These are phyloP conservation scores for Paramyrothecium roridum DNA, from an alignment of 2,329 filamentous ascomycete genomes.

Conservation along the genomic window DNA sequence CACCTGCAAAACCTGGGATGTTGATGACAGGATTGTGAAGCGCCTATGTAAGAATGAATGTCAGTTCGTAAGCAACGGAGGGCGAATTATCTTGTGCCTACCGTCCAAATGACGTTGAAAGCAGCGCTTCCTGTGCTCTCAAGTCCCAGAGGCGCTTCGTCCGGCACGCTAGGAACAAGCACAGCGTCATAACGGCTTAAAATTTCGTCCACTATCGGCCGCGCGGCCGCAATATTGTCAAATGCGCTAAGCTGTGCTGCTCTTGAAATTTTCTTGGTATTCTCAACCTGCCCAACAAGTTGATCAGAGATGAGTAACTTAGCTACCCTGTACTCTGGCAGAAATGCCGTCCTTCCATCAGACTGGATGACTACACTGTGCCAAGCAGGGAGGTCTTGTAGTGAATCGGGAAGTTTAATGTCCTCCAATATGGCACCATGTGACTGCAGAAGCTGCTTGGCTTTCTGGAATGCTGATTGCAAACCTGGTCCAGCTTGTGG, in stretches of 20 bases:
- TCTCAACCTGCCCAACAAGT: neutral
- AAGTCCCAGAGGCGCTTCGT: slow-evolving; percentile 52
- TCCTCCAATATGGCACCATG: slow-evolving; percentile 56
- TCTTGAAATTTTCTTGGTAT: neutral
- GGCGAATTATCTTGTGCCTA: slow-evolving; percentile 19
- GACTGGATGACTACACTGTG: neutral
- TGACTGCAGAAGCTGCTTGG: slow-evolving; percentile 32
- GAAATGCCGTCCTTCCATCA: slow-evolving; percentile 1
- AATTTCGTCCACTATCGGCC: slow-evolving; percentile 50
- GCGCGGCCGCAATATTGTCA: slow-evolving; percentile 44
- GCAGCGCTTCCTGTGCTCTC: slow-evolving; percentile 48
- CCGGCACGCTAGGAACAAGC: slow-evolving; percentile 52
- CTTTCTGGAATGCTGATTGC: slow-evolving; percentile 35
- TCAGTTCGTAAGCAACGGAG: neutral
- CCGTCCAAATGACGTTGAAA: slow-evolving; percentile 48
- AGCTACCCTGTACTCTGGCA: neutral
- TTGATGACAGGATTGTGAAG: slow-evolving; percentile 55
- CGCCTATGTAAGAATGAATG: slow-evolving; percentile 14
- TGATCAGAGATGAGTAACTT: slow-evolving; percentile 1
- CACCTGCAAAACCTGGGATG: slow-evolving; percentile 52
- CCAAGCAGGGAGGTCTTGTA: neutral
- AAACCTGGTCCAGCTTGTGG: slow-evolving; percentile 41
- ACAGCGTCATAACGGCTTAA: slow-evolving; percentile 46
- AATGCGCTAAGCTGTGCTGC: slow-evolving; percentile 22
- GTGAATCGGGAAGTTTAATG: slow-evolving; percentile 36